phyloP scores from a whole-genome alignment of 306 rosid species.

The Cicer yamashitae region DNA sequence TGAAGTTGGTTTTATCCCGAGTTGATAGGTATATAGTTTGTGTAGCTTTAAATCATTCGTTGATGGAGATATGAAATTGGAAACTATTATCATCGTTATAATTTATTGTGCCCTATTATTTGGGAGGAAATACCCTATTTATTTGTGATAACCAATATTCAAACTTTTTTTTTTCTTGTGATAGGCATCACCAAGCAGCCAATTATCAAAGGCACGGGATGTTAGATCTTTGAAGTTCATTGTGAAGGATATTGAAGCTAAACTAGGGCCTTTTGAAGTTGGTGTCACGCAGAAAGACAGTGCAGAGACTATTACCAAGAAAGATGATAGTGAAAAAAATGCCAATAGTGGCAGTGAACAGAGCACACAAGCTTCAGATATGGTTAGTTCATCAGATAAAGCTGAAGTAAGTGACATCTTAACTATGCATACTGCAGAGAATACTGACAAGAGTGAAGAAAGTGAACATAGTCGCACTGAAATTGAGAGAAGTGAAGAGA shows the following conservation, averaged over 20 bases:
- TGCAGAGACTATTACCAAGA: conserved; percentile 5
- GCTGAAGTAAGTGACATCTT: conserved; percentile 15
- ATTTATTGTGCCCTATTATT: not conserved
- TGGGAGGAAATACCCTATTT: not conserved
- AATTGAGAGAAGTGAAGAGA: conserved; percentile 35
- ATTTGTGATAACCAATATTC: conserved; percentile 24
- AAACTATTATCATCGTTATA: not conserved
- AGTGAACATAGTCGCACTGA: conserved; percentile 17
- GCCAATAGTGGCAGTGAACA: conserved; percentile 7
- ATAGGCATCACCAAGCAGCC: conserved; percentile 56
- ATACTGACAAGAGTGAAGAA: conserved; percentile 27
- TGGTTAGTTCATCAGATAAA: conserved; percentile 37
- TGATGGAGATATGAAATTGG: conserved; percentile 10
- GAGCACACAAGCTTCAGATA: conserved; percentile 17
- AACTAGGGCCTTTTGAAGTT: conserved; percentile 60
- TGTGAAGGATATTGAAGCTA: conserved; percentile 65
- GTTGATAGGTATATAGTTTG: conserved; percentile 3
- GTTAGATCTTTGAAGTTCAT: conserved; percentile 62
- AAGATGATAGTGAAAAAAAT: conserved; percentile 25
- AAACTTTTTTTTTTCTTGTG: conserved; percentile 33
- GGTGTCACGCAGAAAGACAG: conserved; percentile 16
- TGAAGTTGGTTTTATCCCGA: conserved; percentile 10
- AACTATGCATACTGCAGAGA: conserved; percentile 25
- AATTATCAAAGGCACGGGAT: conserved; percentile 60
- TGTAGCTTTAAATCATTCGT: conserved; percentile 7